phyloP scores from a whole-genome alignment of 352 stramenopile genomes.

The Phytophthora rubi region DNA sequence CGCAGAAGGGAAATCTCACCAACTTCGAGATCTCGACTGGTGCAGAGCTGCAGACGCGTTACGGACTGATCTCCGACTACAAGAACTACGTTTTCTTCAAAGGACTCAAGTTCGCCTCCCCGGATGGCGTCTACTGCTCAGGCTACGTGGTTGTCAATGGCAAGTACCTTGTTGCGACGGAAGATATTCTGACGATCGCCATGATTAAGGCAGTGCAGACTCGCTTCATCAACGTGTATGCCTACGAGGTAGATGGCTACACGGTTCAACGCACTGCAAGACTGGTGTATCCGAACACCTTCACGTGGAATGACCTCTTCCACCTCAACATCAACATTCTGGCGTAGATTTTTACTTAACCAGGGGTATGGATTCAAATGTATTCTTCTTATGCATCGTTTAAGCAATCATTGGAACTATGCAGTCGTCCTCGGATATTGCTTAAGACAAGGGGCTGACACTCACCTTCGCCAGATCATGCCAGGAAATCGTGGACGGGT shows the following conservation, averaged over 20 bases:
- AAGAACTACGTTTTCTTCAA: slow-evolving; percentile 57
- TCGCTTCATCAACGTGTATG: slow-evolving; percentile 44
- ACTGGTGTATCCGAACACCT: slow-evolving; percentile 47
- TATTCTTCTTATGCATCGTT: neutral
- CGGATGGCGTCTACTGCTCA: slow-evolving; percentile 52
- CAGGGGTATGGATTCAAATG: neutral
- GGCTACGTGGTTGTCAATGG: slow-evolving; percentile 53
- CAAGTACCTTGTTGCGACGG: slow-evolving; percentile 49
- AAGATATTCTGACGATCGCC: slow-evolving; percentile 40
- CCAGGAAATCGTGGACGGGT: slow-evolving; percentile 48
- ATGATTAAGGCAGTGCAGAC: slow-evolving; percentile 45
- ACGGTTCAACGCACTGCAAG: slow-evolving; percentile 47
- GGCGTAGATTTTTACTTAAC: slow-evolving; percentile 5
- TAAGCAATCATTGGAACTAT: no score
- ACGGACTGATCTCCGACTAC: slow-evolving; percentile 52
- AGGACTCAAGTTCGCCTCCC: slow-evolving; percentile 50
- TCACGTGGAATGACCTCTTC: slow-evolving; percentile 45
- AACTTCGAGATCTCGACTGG: slow-evolving; percentile 49
- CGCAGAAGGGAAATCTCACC: slow-evolving; percentile 41
- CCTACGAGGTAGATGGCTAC: slow-evolving; percentile 49
- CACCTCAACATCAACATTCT: slow-evolving; percentile 51
- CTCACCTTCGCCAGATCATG: slow-evolving; percentile 43
- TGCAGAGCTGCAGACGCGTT: slow-evolving; percentile 38
- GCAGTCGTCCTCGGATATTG: no score
- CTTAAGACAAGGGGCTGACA: slow-evolving; percentile 33